Evolutionary conservation across 2,329 filamentous ascomycete genomes (phyloP).

Genomic region (Ophioceras dolichostomum): DNA sequence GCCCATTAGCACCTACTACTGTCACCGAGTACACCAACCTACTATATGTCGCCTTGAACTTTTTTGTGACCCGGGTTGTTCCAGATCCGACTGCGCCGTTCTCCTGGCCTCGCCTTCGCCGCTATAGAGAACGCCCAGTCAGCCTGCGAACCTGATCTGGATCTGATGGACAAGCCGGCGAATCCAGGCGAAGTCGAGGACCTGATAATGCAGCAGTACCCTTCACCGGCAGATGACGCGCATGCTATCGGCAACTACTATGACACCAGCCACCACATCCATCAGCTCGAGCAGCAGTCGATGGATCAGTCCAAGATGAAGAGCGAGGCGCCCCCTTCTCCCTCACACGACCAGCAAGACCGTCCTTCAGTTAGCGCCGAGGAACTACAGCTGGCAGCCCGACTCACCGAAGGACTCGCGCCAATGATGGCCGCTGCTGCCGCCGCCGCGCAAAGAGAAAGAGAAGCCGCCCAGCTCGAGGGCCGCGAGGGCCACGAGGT

Average conservation of each 20-base stretch:
- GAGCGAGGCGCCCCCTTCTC: conserved; percentile 17
- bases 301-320: conserved; percentile 8
- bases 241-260: conserved; percentile 32
- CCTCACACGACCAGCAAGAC: conserved; percentile 23
- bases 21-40: neutral
- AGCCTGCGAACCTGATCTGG: neutral
- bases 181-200: conserved; percentile 19
- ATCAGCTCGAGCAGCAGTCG: conserved; percentile 17
- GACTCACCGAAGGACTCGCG: conserved; percentile 41
- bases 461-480: conserved; percentile 13
- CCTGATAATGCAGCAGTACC: conserved; percentile 27
- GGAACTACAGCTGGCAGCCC: conserved; percentile 45
- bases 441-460: conserved; percentile 20
- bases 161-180: conserved; percentile 18
- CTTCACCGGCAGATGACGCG: conserved; percentile 30
- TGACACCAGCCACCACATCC: conserved; percentile 3
- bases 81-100: too few species aligned
- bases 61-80: neutral
- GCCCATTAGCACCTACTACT: neutral
- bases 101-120: too few species aligned
- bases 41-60: too few species aligned
- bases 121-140: neutral
- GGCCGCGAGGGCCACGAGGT: conserved; percentile 18
- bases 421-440: conserved; percentile 37
- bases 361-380: conserved; percentile 27